These are phyloP conservation scores for Fusarium tuaranense DNA, from an alignment of 2,329 filamentous ascomycete genomes.

Conservation along the genomic window DNA sequence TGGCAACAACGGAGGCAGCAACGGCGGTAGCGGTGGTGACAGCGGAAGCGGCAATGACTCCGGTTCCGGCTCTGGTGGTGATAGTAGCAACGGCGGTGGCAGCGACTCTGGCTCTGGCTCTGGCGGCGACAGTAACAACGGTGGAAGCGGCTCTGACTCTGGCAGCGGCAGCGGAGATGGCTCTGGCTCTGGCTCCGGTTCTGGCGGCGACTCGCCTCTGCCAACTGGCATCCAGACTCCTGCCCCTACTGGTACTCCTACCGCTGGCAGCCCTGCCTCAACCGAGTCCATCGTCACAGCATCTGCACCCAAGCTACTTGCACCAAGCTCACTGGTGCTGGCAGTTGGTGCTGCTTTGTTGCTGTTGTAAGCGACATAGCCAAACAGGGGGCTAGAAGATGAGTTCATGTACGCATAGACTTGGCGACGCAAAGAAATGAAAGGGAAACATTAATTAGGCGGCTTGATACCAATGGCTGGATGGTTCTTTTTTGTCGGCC, in stretches of 20 bases:
- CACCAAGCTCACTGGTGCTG: constrained; percentile 57
- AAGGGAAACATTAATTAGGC: constrained; percentile 35
- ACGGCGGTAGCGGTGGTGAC: constrained; percentile 25
- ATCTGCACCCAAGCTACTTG: constrained; percentile 49
- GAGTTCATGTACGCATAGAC: constrained; percentile 25
- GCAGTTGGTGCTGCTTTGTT: constrained; percentile 58
- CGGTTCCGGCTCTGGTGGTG: neutral
- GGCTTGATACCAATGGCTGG: constrained; percentile 37
- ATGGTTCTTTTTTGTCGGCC: constrained; percentile 26
- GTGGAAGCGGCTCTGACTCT: constrained; percentile 14
- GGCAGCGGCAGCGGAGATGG: constrained; percentile 6
- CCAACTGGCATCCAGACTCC: constrained; percentile 32
- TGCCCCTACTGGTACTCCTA: constrained; percentile 33
- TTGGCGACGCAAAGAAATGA: constrained; percentile 8
- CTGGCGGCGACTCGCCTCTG: constrained; percentile 6
- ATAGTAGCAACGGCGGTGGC: constrained; percentile 18
- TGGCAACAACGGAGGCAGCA: constrained; percentile 37
- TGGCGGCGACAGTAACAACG: constrained; percentile 24
- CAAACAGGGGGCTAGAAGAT: neutral
- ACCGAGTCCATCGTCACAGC: constrained; percentile 32
- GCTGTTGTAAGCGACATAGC: constrained; percentile 48
- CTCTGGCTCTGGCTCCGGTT: neutral
- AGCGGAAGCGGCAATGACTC: constrained; percentile 1
- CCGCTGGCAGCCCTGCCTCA: constrained; percentile 34
- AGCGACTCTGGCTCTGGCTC: neutral